Base-by-base conservation (phyloP, 1,139 yeast genomes). In the Candida albicans region DNA sequence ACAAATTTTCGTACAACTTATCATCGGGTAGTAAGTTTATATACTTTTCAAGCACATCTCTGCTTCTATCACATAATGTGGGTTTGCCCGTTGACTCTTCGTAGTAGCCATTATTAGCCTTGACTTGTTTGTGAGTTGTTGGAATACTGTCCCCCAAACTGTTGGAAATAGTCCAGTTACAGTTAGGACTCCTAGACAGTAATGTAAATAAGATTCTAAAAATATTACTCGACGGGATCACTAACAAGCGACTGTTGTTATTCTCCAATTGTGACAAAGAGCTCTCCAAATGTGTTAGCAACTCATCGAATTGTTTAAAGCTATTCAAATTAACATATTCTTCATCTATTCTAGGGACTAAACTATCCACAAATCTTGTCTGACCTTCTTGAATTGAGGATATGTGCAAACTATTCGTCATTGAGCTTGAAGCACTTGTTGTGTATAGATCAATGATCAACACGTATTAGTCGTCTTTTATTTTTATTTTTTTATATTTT, bases 131-230 rank as follows among this genome's bases (percentile, higher is more conserved):
- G 9, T 55, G 47, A 3, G 62, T 51, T n/a, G 61, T 50, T 1
- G 47, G 47, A 11, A 62, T 48, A 4, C 60, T 31, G 15, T 30
- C 34, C 9, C 4, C 44, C 59, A 10, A 53, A 59, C 37, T 56
- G 18, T 48, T 15, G 18, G 46, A 49, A 18, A 54, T 50, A 7
- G 64, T 54, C 61, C 62, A 65, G 45, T 66, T 67, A 27, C 57
- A 54, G 7, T 50, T 51, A 4, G 66, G 58, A 24, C 56, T 45
- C 40, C 73, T 51, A 0, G 67, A 56, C 1, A 67, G 64, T 29
- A 70, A 42, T 0, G 75, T 68, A 22, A 70, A 45, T 18, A 71
- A 46, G 1, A 70, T 46, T 7, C 70, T 58, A 4, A 70, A 50
- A 9, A 64, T 46, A 34, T 58, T 52, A 4, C 44, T 41, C 1